A percentile compares a stretch with the other conserved stretches of the same genome.
Conservation (phyloP, 2,329 filamentous ascomycete species). For the Setomelanomma holmii region DNA sequence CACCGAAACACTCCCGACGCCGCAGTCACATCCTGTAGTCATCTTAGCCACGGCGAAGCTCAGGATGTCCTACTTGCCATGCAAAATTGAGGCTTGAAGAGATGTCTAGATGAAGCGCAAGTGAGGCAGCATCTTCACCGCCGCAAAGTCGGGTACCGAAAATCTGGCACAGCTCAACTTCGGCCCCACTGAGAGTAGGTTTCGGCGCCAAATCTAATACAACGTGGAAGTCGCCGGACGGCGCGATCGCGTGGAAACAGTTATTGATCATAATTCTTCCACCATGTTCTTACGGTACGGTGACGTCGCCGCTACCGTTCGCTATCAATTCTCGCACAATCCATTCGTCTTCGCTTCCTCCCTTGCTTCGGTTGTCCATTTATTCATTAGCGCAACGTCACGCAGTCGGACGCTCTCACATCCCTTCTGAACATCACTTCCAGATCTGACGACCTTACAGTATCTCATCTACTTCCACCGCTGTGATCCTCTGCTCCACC, state of each 20-base stretch:
- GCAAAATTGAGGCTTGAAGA: conserved; percentile 1
- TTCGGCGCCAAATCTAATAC: not conserved
- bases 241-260: not conserved
- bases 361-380: not conserved
- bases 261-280: not conserved
- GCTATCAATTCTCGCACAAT: not conserved
- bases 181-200: not conserved
- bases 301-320: not conserved
- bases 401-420: not conserved
- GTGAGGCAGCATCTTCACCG: not conserved
- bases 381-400: not conserved
- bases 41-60: not conserved
- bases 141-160: not conserved
- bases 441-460: not conserved
- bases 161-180: not conserved
- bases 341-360: not conserved
- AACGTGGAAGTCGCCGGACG: not conserved
- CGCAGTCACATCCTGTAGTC: not conserved
- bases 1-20: not conserved
- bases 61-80: not conserved
- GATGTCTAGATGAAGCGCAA: not conserved
- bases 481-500: not conserved
- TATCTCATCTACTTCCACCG: not conserved
- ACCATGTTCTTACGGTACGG: not conserved
- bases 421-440: not conserved